A percentile compares a stretch with the other conserved stretches of the same genome.
Conservation (phyloP, 345 rosid species). For the Geranium rotundifolium region DNA sequence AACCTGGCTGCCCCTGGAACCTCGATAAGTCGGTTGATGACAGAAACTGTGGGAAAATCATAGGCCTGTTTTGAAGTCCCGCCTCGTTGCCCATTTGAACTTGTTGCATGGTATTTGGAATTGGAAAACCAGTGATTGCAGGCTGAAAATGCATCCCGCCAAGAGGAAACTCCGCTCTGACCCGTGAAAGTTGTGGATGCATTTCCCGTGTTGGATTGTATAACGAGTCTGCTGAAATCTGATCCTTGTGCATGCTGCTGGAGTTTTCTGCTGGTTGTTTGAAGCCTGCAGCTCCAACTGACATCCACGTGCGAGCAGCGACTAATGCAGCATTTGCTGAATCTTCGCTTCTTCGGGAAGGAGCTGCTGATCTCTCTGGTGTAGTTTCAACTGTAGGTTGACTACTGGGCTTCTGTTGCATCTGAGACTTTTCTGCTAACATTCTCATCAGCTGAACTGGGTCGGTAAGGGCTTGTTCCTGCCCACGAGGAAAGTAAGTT, state of each 20-base stretch:
- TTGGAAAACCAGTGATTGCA: too few relatives aligned
- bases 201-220: conserved; percentile 54
- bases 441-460: conserved; percentile 56
- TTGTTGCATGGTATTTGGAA: conserved; percentile 40
- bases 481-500: conserved; percentile 24
- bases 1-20: conserved; percentile 48
- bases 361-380: conserved; percentile 19
- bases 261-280: conserved; percentile 38
- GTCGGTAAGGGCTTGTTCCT: conserved; percentile 40
- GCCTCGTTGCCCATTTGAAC: conserved; percentile 19
- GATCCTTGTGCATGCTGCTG: conserved; percentile 33
- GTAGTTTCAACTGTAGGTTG: conserved; percentile 15
- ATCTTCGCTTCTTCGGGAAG: too few relatives aligned
- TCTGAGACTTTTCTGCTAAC: conserved; percentile 42
- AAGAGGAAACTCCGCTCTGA: conserved; percentile 36
- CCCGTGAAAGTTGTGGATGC: conserved; percentile 32
- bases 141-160: conserved; percentile 39
- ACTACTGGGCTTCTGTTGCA: too few relatives aligned
- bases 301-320: conserved; percentile 88
- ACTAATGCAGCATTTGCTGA: conserved; percentile 50
- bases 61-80: conserved; percentile 34
- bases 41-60: conserved; percentile 45
- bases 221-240: conserved; percentile 45
- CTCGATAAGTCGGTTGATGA: conserved; percentile 44
- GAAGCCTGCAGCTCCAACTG: conserved; percentile 55